Evolutionary conservation across 305 asterid genomes (phyloP), one percentile per base, ranked within the genome.

Genomic region (Nicotiana rustica): DNA sequence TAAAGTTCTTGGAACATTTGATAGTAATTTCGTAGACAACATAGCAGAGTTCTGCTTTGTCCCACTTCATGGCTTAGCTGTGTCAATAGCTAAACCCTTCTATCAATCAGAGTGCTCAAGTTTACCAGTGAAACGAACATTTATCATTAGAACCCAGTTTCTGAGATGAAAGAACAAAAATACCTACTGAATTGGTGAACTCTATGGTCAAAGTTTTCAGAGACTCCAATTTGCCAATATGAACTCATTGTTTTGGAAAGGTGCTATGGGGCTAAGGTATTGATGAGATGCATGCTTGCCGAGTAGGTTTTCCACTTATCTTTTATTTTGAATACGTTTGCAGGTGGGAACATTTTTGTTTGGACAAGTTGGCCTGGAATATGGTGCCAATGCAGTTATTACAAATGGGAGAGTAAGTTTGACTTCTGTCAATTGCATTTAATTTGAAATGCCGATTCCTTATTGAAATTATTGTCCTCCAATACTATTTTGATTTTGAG

Each of bases 351-450:
- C 89, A 85, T 97, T 95, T 90, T 86, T 93, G 81, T 90, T 86
- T 89, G 88, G 92, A 88, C 90, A 91, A 86, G 79, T 92, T 62
- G 96, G 94, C 33, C 89, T 93, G 88, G 97, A 91, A 86, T 62
- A 25, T 85, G 97, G 97, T 75, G 88, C 79, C 80, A 93, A 90
- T 83, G 98, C 97, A 67, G 97, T 95, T 86, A 91, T 97, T 87
- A 97, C 99, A 79, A 97, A 95, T 90, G 99, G 99, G 84, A 95
- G 98, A 91, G 99, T 97, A 89, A 90, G 99, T 88, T 79, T 81
- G 41, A 25, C 64, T 67, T 85, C 82, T 84, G 60, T 81, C 65
- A 80, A 83, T 77, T 77, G 59, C 66, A 64, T 60, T 82, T 84
- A 73, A 68, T 88, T 84, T 83, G 79, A 82, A 76, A 66, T 84